Base-by-base conservation (phyloP, 768 basidiomycete genomes). In the Leccinellum rugosiceps region DNA sequence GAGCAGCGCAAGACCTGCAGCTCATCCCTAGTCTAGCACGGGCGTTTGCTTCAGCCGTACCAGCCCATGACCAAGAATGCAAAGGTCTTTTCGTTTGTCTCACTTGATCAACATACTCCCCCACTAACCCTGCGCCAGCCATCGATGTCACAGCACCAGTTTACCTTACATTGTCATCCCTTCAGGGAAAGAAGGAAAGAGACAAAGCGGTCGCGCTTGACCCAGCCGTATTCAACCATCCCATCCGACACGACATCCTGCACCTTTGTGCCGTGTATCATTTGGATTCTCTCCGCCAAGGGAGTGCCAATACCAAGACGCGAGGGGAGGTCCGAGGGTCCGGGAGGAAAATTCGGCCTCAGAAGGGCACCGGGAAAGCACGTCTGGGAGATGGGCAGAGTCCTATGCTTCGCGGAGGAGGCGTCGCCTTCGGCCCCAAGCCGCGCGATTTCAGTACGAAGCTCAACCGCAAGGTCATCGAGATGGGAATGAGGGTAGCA, bases 401-500 rank as follows among this genome's bases (percentile, higher is more conserved):
- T 70, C 93, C 92, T 2, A 91, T 93, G 81, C 82, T 88, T 54
- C 80, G 87, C 31, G 96, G 96, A 32, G 97, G 97, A 74, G 97
- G 96, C 63, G 83, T 90, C 41, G 92, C 92, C 6, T 94, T 94
- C 59, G 94, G 94, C 30, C 92, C 93, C 1, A 88, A 92, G 68
- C 92, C 94, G 3, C 83, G 94, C 50, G 91, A 97, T 70, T 98
- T 95, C 72, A 85, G 89, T 65, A 94, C 93, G 19, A 88, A 91
- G 61, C 81, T 99, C 35, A 90, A 92, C n/a, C 83, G 92, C 61
- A 98, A 98, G 74, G 90, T 97, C 63, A 81, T 93, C 43, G 79
- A 91, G 65, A 90, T 98, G 85, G 96, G 95, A 10, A 87, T 98
- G 84, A 83, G 91, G 21, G 88, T 94, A 51, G 94, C 92, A 3